Conservation (phyloP, 148 eudicot genomes). For the Heliamphora exappendiculata region DNA sequence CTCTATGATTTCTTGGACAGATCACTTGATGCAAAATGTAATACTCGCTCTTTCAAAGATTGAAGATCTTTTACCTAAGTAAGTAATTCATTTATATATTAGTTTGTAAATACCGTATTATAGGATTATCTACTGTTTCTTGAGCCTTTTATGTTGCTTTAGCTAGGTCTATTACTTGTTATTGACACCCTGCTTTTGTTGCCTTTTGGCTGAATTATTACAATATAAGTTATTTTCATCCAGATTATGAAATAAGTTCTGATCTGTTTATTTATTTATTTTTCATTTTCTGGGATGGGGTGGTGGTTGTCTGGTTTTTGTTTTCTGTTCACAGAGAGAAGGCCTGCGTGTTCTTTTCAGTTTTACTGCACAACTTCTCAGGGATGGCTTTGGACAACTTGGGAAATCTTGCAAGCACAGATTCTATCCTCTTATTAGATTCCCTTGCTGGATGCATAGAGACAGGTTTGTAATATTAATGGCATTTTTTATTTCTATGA, state of each 20-base stretch:
- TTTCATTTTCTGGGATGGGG: slow-evolving; percentile 4
- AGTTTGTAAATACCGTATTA: not conserved
- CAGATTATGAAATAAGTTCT: not conserved
- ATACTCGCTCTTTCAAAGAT: slow-evolving; percentile 34
- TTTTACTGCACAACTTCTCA: slow-evolving; percentile 39
- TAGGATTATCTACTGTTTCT: not conserved
- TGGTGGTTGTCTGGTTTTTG: slow-evolving; percentile 3
- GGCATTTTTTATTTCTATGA: not conserved
- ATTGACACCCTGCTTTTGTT: not conserved
- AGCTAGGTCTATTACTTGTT: not conserved
- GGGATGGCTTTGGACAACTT: slow-evolving; percentile 24
- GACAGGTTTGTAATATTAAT: slow-evolving; percentile 39
- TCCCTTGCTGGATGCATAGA: slow-evolving; percentile 33
- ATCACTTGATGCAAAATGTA: slow-evolving; percentile 29
- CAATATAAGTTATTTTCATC: not conserved
- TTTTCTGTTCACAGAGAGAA: slow-evolving; percentile 45
- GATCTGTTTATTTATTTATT: too few species aligned
- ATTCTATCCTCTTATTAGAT: slow-evolving; percentile 19
- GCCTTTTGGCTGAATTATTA: not conserved
- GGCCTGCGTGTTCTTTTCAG: slow-evolving; percentile 57
- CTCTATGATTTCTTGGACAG: slow-evolving; percentile 25
- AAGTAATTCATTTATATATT: slow-evolving; percentile 18
- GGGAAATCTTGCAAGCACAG: slow-evolving; percentile 12
- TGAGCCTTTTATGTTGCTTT: not conserved
- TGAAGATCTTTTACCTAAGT: slow-evolving; percentile 51